Conservation (phyloP, 306 rosid genomes). For the Prunus mira region DNA sequence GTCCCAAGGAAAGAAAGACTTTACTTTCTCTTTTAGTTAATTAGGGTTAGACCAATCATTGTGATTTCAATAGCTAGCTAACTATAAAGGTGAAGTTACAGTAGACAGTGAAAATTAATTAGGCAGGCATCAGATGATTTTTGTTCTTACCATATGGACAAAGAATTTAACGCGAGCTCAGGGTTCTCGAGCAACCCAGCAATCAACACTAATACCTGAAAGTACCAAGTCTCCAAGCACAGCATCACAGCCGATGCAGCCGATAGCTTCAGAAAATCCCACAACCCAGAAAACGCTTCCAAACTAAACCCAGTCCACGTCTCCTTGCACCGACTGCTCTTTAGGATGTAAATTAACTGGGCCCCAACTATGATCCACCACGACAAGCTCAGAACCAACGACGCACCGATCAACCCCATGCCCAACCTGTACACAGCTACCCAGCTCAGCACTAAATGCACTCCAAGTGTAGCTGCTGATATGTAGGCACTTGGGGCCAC, state of each 20-base stretch:
- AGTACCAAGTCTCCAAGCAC: constrained; percentile 75
- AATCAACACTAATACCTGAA: constrained; percentile 57
- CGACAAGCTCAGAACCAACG: constrained; percentile 56
- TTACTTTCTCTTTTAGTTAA: too few species aligned
- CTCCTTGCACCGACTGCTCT: constrained; percentile 20
- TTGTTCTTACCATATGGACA: constrained; percentile 53
- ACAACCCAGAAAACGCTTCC: constrained; percentile 49
- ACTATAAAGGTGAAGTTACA: too few species aligned
- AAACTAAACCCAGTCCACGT: constrained; percentile 55
- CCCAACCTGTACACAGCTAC: constrained; percentile 42
- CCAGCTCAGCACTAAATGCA: constrained; percentile 56
- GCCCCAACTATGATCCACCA: constrained; percentile 78
- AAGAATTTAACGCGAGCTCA: constrained; percentile 57
- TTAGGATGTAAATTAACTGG: constrained; percentile 43
- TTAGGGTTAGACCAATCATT: too few species aligned
- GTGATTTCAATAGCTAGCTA: too few species aligned
- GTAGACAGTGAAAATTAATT: too few species aligned
- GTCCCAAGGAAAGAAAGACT: too few species aligned
- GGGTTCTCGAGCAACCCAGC: constrained; percentile 66
- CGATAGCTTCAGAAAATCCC: constrained; percentile 51
- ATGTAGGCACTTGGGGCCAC: constrained; percentile 62
- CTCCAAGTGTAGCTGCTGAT: constrained; percentile 39
- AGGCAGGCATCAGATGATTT: too few species aligned
- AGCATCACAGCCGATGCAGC: constrained; percentile 74
- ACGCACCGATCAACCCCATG: constrained; percentile 54